Evolutionary conservation across 768 basidiomycete genomes (phyloP), one percentile per base, ranked within the genome.

Genomic region (Hygrophorus pudorinus): DNA sequence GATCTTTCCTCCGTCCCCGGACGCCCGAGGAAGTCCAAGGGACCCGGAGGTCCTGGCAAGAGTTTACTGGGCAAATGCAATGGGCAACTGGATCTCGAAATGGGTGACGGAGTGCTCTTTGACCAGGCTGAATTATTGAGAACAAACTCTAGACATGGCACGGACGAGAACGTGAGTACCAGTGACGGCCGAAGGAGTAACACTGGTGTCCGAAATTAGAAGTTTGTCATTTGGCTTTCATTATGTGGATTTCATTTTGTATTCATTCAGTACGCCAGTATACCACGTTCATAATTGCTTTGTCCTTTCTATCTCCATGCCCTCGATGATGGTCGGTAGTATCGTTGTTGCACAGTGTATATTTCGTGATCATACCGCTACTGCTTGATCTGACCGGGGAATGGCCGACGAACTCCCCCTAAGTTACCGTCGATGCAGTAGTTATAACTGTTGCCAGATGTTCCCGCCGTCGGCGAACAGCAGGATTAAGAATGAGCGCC

Each of bases 401-500:
- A 7, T 24, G n/a, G n/a, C 24, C 24, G 7, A 24, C 24, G 24
- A 24, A 24, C 24, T 24, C 3, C 7, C 24, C 7, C n/a, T n/a
- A n/a, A n/a, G 24, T 3, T 24, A 7, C 24, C 24, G 24, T 24
- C 24, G 24, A 7, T 7, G 24, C 4, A 24, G 24, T 24, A 24
- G 7, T 24, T 24, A 24, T 24, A 24, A 7, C 3, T 24, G 24
- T 24, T 24, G 24, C 24, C 7, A 24, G 24, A 24, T 39, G 38
- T 21, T 5, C 2, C 38, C 38, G 38, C 5, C 20, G 38, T 39
- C 38, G 38, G 5, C 13, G 7, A 21, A 30, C 30, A 28, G 68
- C 57, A 1, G 83, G 82, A 56, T 88, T 86, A 29, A 88, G 70
- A 18, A 84, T 70, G 8, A 76, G 46, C 0, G 81, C 80, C 4